A percentile compares a stretch with the other conserved stretches of the same genome.
Conservation (phyloP, 139 green algal genomes). For the Chlorella sp. region DNA sequence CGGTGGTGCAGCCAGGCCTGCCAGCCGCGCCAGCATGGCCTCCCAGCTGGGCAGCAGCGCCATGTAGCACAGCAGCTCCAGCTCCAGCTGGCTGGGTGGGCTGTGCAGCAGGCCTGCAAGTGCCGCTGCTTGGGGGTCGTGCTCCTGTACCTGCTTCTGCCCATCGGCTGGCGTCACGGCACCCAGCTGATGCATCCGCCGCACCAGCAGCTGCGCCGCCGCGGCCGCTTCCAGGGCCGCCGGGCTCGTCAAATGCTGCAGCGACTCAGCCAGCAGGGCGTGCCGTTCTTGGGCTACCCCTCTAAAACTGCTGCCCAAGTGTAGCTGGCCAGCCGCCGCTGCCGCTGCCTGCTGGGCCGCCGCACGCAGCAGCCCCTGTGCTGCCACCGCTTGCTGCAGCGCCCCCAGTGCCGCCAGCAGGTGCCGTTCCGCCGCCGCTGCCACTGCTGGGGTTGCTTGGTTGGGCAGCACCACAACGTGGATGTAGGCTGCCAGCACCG, state of each 20-base stretch:
- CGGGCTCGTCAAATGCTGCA: slow-evolving; percentile 25
- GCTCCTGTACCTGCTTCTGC: background rate
- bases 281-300: background rate
- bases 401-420: background rate
- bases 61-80: slow-evolving; percentile 25
- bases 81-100: background rate
- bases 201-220: slow-evolving; percentile 26
- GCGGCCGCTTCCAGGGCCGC: slow-evolving; percentile 9
- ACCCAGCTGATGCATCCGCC: background rate
- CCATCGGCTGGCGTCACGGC: too few relatives aligned
- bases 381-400: background rate
- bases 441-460: background rate
- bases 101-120: background rate
- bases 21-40: background rate
- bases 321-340: background rate
- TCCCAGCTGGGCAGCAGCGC: slow-evolving; percentile 28
- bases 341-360: background rate
- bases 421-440: background rate
- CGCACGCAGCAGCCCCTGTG: background rate
- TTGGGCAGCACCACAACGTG: background rate
- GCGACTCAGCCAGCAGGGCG: background rate
- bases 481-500: slow-evolving; percentile 14
- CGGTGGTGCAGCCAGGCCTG: background rate
- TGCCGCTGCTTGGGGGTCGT: background rate
- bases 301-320: background rate